phyloP scores from a whole-genome alignment of 352 stramenopile species.

The Globisporangium okanoganense region DNA sequence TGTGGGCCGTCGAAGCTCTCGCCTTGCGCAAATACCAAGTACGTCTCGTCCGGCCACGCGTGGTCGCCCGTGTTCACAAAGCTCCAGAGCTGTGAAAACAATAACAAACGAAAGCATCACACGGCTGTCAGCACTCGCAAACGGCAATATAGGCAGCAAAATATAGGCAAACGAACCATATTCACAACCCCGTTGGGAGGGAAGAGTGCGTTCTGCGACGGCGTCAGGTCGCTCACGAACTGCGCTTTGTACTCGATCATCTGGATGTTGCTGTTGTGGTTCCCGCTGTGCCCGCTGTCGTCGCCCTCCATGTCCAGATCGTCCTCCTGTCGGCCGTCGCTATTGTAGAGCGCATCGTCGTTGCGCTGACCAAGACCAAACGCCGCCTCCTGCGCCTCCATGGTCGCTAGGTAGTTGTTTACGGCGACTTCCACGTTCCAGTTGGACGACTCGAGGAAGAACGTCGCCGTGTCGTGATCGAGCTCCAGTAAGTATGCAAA shows the following conservation, averaged over 20 bases:
- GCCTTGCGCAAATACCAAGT: constrained; percentile 64
- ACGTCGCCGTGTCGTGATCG: constrained; percentile 62
- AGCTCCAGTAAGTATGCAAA: constrained; percentile 75
- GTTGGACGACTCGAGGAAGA: constrained; percentile 87
- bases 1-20: constrained; percentile 56
- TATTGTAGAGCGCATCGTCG: constrained; percentile 8
- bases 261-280: constrained; percentile 9
- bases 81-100: constrained; percentile 48
- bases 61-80: constrained; percentile 67
- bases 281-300: constrained; percentile 3
- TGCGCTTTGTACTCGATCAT: constrained; percentile 38
- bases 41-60: constrained; percentile 56
- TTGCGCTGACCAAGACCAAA: neutral
- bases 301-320: constrained; percentile 62
- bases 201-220: constrained; percentile 51
- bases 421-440: constrained; percentile 86
- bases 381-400: constrained; percentile 33
- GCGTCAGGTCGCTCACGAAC: constrained; percentile 68
- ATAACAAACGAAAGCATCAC: neutral
- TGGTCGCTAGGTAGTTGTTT: constrained; percentile 79
- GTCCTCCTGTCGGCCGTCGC: constrained; percentile 11
- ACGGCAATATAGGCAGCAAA: neutral
- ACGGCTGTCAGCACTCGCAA: neutral
- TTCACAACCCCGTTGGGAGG: constrained; percentile 41
- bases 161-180: constrained; percentile 37